Evolutionary conservation across 1,284 basidiomycete species (phyloP).

Genomic region (Pseudozyma hubeiensis): DNA sequence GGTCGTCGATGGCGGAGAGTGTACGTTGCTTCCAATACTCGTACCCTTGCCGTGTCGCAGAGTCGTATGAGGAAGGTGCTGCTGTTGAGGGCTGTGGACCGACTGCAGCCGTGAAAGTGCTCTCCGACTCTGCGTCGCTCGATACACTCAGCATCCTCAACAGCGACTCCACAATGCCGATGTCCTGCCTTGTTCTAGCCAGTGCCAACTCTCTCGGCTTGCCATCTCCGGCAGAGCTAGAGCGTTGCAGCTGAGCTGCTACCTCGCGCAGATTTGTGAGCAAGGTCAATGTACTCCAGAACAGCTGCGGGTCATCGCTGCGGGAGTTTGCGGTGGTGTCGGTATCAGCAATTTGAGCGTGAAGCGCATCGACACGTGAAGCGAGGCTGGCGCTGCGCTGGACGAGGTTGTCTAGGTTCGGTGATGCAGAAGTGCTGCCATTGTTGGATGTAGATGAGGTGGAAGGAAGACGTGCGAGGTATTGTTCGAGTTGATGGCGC

Average conservation of each 20-base stretch:
- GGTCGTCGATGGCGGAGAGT: constrained; percentile 11
- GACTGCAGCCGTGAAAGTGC: constrained; percentile 26
- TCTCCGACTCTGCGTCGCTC: not conserved
- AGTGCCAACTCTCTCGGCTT: constrained; percentile 11
- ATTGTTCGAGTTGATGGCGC: constrained; percentile 30
- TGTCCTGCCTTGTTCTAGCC: constrained; percentile 33
- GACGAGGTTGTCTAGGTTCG: constrained; percentile 10
- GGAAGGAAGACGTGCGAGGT: constrained; percentile 21
- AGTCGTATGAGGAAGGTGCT: not conserved
- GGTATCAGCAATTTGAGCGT: constrained; percentile 1
- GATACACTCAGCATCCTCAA: constrained; percentile 18
- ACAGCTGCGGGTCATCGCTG: constrained; percentile 28
- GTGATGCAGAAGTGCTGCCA: constrained; percentile 1
- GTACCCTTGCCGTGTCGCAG: constrained; percentile 1
- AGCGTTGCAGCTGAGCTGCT: constrained; percentile 9
- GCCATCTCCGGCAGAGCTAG: not conserved
- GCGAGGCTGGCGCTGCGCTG: constrained; percentile 10
- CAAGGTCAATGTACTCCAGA: constrained; percentile 33
- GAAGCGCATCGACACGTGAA: constrained; percentile 14
- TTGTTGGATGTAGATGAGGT: constrained; percentile 3
- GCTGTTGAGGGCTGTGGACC: not conserved
- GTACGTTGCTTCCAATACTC: constrained; percentile 32
- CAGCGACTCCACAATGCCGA: constrained; percentile 25
- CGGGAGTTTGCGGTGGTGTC: not conserved
- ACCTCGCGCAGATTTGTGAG: constrained; percentile 29